These are phyloP conservation scores for Globisporangium takayamanum DNA, from an alignment of 352 stramenopile genomes.

Conservation along the genomic window DNA sequence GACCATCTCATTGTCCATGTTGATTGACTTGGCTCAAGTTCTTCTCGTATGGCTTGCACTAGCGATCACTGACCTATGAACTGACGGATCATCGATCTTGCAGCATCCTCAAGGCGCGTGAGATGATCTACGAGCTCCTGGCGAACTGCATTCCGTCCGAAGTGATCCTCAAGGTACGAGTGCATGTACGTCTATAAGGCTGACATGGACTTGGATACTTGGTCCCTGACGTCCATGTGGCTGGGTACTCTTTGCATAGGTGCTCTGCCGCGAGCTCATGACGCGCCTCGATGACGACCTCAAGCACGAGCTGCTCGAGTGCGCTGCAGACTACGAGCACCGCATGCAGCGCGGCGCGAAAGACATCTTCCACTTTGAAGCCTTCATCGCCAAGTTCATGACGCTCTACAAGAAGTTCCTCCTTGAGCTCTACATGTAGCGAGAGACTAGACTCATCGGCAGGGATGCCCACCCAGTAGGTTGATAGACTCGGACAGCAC, in stretches of 20 bases:
- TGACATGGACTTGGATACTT: neutral
- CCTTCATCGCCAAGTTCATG: slow-evolving; percentile 99
- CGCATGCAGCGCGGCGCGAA: slow-evolving; percentile 94
- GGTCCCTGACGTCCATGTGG: too few species aligned
- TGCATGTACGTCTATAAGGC: neutral
- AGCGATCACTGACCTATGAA: neutral
- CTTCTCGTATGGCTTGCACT: neutral
- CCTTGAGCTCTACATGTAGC: slow-evolving; percentile 88
- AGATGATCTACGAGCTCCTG: slow-evolving; percentile 98
- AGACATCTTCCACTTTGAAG: slow-evolving; percentile 99
- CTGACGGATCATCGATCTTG: neutral
- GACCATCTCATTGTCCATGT: slow-evolving; percentile 2
- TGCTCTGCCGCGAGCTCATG: slow-evolving; percentile 87
- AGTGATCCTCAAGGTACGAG: slow-evolving; percentile 91
- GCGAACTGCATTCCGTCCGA: slow-evolving; percentile 98
- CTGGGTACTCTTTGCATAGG: neutral
- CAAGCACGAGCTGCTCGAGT: slow-evolving; percentile 93
- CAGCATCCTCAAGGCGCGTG: slow-evolving; percentile 89
- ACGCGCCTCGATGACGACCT: slow-evolving; percentile 93
- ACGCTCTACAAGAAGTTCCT: slow-evolving; percentile 98
- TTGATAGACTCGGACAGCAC: neutral
- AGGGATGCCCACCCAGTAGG: neutral
- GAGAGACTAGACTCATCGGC: neutral
- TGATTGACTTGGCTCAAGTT: too few species aligned
- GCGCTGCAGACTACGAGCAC: slow-evolving; percentile 90